Percentiles rank a stretch among this genome's conserved stretches.
Conservation (phyloP, 495 filamentous ascomycete genomes). For the Aspergillus cavernicola region DNA sequence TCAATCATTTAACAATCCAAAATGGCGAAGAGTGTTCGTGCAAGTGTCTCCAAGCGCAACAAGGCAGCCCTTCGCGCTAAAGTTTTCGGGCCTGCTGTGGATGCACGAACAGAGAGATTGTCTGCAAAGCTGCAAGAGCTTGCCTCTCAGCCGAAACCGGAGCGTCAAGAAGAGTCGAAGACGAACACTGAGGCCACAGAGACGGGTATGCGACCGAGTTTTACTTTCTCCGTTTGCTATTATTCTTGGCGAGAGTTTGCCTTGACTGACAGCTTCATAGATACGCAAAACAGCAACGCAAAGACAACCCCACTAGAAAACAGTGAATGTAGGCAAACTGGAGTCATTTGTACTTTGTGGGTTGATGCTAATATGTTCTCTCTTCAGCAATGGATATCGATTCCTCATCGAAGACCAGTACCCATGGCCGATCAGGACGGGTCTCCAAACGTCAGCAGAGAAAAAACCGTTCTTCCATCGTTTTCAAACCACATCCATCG, state of each 20-base stretch:
- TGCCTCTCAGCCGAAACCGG: conserved; percentile 57
- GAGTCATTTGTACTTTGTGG: background rate
- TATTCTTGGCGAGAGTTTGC: background rate
- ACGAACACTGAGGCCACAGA: conserved; percentile 18
- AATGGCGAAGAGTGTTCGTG: conserved; percentile 82
- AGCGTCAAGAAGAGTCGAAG: conserved; percentile 21
- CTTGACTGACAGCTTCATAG: conserved; percentile 5
- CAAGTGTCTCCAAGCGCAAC: conserved; percentile 74
- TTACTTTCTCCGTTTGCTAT: background rate
- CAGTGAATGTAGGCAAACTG: conserved; percentile 24
- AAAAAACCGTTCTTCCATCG: conserved; percentile 42
- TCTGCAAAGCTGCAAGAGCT: conserved; percentile 76
- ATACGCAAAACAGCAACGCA: conserved; percentile 16
- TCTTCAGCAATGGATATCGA: conserved; percentile 41
- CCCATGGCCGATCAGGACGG: conserved; percentile 26
- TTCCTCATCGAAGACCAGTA: conserved; percentile 14
- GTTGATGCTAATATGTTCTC: conserved; percentile 5
- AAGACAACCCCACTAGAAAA: conserved; percentile 16
- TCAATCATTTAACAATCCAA: conserved; percentile 11
- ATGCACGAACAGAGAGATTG: conserved; percentile 70
- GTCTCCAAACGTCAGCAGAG: conserved; percentile 41
- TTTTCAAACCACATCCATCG: conserved; percentile 31
- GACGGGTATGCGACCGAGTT: conserved; percentile 25
- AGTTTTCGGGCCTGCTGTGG: conserved; percentile 75
- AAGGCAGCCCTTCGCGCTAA: conserved; percentile 67